Evolutionary conservation across 441 rosid species (phyloP), one percentile per base, ranked within the genome.

Genomic region (Cnidoscolus chayamansa): DNA sequence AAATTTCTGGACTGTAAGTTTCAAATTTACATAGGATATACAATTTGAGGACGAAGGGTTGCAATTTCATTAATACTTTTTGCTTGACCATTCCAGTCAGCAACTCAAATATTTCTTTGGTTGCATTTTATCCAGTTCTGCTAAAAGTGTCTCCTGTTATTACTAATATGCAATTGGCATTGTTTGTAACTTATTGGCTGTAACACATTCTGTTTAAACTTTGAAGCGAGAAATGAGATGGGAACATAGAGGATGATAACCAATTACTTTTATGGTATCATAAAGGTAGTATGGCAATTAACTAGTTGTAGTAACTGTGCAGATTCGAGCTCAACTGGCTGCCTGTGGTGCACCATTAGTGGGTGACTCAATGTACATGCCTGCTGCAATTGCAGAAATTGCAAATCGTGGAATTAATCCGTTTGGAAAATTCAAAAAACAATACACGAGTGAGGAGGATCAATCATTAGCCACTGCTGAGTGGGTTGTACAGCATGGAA

Each of bases 311-410:
- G 47, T 59, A 53, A 58, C 73, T 77, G 49, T 81, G 84, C 88
- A 90, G 94, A 82, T 93, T 67, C 88, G 96, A 61, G 89, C 94
- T 11, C 94, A 93, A 82, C 80, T 91, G 77, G 94, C 97, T 74
- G 91, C 96, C 66, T 78, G 78, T 84, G 96, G 91, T 72, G 88
- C 94, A 49, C 97, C 97, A 2, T 73, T 93, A 64, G 87, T 93
- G 76, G 98, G 96, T 16, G 98, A 91, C 84, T 83, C 97, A 8
- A 85, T 87, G 84, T 93, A 93, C 85, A 88, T 86, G 96, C 90
- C 96, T 61, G 88, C 97, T 20, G 88, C 90, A 56, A 77, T 88
- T 76, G 90, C 92, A 74, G 90, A 93, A 78, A 65, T 82, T 67
- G 70, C 72, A 48, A 82, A 65, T 75, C 97, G 90, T 15, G 88